Evolutionary conservation across 2,329 filamentous ascomycete species (phyloP).

Genomic region (Curvularia sp.): DNA sequence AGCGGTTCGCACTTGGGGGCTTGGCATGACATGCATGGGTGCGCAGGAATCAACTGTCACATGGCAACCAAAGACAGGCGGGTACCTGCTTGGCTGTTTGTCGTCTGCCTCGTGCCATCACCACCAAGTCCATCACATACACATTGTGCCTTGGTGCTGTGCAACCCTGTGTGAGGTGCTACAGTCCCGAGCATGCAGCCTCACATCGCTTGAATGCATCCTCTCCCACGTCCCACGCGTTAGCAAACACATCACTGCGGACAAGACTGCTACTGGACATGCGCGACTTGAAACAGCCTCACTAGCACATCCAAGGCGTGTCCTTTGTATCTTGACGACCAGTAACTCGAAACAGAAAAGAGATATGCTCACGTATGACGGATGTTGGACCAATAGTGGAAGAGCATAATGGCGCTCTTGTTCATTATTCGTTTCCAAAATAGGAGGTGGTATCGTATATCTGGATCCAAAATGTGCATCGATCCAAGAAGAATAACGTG

Average conservation of each 20-base stretch:
- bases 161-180: conserved; percentile 2
- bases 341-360: background rate
- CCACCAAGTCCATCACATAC: background rate
- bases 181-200: background rate
- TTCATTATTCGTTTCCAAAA: conserved; percentile 35
- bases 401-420: conserved; percentile 16
- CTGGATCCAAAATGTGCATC: conserved; percentile 17
- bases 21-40: conserved; percentile 21
- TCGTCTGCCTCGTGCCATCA: background rate
- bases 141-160: background rate
- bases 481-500: conserved; percentile 15
- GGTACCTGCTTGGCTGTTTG: conserved; percentile 29
- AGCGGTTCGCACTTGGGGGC: conserved; percentile 21
- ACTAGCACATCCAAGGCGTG: background rate
- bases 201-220: background rate
- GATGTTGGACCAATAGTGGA: conserved; percentile 17
- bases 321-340: background rate
- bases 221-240: conserved; percentile 2
- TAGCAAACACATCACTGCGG: conserved; percentile 10
- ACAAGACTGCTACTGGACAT: background rate
- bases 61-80: conserved; percentile 22
- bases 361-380: conserved; percentile 10
- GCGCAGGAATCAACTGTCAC: conserved; percentile 20
- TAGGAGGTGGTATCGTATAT: conserved; percentile 23
- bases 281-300: conserved; percentile 11